phyloP scores from a whole-genome alignment of 306 rosid genomes.

The Potentilla sterilis region DNA sequence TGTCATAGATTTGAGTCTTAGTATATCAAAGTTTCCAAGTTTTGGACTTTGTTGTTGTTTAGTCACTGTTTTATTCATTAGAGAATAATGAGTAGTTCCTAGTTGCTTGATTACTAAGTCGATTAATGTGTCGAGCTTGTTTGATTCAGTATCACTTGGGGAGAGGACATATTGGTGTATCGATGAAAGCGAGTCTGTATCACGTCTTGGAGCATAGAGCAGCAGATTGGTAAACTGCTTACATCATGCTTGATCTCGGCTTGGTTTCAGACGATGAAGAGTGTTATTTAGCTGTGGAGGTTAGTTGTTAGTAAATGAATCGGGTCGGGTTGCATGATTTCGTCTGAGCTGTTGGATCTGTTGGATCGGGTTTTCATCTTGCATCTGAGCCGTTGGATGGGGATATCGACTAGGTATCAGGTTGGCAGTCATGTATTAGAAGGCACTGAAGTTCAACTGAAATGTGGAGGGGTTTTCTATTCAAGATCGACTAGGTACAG shows the following conservation, averaged over 20 bases:
- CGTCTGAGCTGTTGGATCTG: no score
- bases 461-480: conserved; percentile 33
- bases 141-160: conserved; percentile 79
- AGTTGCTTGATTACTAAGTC: neutral
- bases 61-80: neutral
- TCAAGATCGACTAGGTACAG: conserved; percentile 30
- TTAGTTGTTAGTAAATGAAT: no score
- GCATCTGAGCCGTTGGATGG: no score
- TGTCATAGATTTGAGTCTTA: conserved; percentile 1
- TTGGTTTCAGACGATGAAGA: no score
- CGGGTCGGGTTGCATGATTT: no score
- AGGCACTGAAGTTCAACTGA: conserved; percentile 41
- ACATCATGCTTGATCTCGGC: neutral
- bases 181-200: conserved; percentile 81
- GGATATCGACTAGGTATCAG: no score
- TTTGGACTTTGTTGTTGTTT: neutral
- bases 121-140: neutral
- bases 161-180: conserved; percentile 79
- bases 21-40: neutral
- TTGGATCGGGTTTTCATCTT: no score
- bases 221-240: conserved; percentile 59
- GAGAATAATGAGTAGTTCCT: neutral
- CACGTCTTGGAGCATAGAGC: conserved; percentile 81
- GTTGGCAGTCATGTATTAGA: conserved; percentile 43
- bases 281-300: no score